phyloP scores from a whole-genome alignment of 2,329 filamentous ascomycete genomes.

The Cryphonectria naterciae region DNA sequence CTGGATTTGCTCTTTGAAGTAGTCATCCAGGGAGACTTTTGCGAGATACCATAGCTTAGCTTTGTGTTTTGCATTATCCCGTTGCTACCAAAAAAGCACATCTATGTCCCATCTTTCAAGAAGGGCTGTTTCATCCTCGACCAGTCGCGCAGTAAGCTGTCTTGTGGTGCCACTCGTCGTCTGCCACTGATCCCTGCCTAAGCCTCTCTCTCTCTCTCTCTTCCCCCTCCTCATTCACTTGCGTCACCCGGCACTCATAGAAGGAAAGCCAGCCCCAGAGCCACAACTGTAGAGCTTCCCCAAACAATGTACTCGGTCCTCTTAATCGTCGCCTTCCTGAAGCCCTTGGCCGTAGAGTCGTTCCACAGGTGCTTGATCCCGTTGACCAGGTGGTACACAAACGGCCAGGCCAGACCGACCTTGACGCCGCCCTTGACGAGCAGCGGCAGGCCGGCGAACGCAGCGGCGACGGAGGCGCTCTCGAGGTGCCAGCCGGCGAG shows the following conservation, averaged over 20 bases:
- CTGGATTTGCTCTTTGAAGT: no score
- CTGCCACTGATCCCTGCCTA: neutral
- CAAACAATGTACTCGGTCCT: slow-evolving; percentile 54
- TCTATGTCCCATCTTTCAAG: neutral
- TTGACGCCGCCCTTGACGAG: slow-evolving; percentile 62
- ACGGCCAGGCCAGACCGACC: slow-evolving; percentile 61
- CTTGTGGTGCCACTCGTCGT: neutral
- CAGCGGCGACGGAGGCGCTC: slow-evolving; percentile 61
- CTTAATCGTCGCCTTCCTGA: slow-evolving; percentile 51
- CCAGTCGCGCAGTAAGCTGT: neutral
- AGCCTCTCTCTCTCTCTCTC: no score
- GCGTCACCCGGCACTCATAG: slow-evolving; percentile 40
- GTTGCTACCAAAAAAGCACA: neutral
- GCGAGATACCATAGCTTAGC: neutral
- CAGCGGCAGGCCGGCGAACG: slow-evolving; percentile 63
- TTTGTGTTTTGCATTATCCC: neutral
- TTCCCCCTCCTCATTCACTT: neutral
- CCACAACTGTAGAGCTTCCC: slow-evolving; percentile 48
- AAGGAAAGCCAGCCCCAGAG: slow-evolving; percentile 53
- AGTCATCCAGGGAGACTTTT: neutral
- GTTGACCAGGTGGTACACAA: slow-evolving; percentile 61
- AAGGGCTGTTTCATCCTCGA: neutral
- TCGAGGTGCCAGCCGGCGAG: slow-evolving; percentile 68
- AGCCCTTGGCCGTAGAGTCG: slow-evolving; percentile 54
- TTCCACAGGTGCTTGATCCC: slow-evolving; percentile 59